Conservation (phyloP, 495 filamentous ascomycete species). For the Aspergillus sclerotioniger region DNA sequence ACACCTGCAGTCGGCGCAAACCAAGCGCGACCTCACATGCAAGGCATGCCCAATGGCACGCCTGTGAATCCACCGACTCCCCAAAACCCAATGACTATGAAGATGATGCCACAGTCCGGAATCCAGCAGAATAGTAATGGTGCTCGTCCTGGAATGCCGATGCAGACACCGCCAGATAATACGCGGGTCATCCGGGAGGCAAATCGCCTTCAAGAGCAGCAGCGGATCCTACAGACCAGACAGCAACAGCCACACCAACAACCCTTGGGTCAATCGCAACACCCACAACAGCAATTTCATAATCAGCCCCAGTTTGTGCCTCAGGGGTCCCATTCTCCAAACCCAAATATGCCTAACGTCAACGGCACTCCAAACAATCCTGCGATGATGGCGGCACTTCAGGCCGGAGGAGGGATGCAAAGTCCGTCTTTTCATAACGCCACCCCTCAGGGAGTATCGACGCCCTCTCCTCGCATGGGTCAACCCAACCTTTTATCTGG, state of each 20-base stretch:
- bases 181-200: slow-evolving; percentile 58
- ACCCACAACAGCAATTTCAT: slow-evolving; percentile 43
- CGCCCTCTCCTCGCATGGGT: slow-evolving; percentile 50
- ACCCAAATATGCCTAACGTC: slow-evolving; percentile 42
- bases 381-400: slow-evolving; percentile 53
- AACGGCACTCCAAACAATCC: slow-evolving; percentile 54
- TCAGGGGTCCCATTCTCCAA: slow-evolving; percentile 47
- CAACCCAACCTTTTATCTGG: slow-evolving; percentile 52
- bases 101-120: slow-evolving; percentile 67
- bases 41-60: slow-evolving; percentile 36
- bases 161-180: slow-evolving; percentile 52
- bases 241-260: slow-evolving; percentile 54
- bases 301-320: slow-evolving; percentile 38
- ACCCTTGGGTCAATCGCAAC: slow-evolving; percentile 35
- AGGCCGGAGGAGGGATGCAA: slow-evolving; percentile 47
- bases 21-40: slow-evolving; percentile 42
- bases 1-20: slow-evolving; percentile 35
- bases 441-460: slow-evolving; percentile 45
- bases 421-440: slow-evolving; percentile 48
- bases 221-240: slow-evolving; percentile 63
- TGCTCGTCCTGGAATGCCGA: slow-evolving; percentile 59
- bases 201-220: slow-evolving; percentile 62
- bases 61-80: slow-evolving; percentile 50
- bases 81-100: slow-evolving; percentile 56
- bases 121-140: slow-evolving; percentile 61